phyloP scores from a whole-genome alignment of 768 basidiomycete species.

The Tylopilus sp. region DNA sequence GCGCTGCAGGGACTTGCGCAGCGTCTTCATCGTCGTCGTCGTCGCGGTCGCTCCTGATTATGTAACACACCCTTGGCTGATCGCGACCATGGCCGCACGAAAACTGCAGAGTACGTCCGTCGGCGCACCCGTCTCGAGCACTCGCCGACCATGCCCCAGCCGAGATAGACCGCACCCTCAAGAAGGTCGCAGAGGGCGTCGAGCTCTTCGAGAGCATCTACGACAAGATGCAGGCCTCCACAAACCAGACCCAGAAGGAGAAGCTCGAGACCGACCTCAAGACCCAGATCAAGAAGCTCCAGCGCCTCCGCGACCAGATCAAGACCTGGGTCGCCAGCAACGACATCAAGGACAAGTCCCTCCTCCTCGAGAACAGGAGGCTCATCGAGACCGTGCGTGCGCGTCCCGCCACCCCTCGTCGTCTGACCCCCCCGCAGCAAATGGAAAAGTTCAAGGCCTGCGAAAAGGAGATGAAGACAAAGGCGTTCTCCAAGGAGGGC shows the following conservation, averaged over 20 bases:
- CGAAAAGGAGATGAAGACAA: conserved; percentile 99
- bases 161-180: conserved; percentile 97
- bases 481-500: conserved; percentile 99
- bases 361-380: conserved; percentile 87
- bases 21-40: conserved; percentile 61
- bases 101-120: conserved; percentile 75
- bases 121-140: neutral
- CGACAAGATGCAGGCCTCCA: conserved; percentile 95
- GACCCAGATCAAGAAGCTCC: conserved; percentile 97
- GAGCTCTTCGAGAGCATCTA: conserved; percentile 94
- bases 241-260: conserved; percentile 97
- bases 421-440: conserved; percentile 60
- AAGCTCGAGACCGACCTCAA: conserved; percentile 94
- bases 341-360: conserved; percentile 98
- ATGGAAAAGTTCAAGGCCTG: conserved; percentile 99
- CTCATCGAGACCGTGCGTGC: conserved; percentile 91
- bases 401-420: neutral
- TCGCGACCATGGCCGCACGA: conserved; percentile 72
- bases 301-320: conserved; percentile 81
- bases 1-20: conserved; percentile 75
- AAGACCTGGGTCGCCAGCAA: conserved; percentile 96
- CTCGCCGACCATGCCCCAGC: conserved; percentile 44
- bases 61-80: conserved; percentile 11
- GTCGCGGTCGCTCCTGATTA: conserved; percentile 13
- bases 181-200: conserved; percentile 95